Evolutionary conservation across 768 basidiomycete genomes (phyloP), one percentile per base, ranked within the genome.

Genomic region (Leccinellum albellum): DNA sequence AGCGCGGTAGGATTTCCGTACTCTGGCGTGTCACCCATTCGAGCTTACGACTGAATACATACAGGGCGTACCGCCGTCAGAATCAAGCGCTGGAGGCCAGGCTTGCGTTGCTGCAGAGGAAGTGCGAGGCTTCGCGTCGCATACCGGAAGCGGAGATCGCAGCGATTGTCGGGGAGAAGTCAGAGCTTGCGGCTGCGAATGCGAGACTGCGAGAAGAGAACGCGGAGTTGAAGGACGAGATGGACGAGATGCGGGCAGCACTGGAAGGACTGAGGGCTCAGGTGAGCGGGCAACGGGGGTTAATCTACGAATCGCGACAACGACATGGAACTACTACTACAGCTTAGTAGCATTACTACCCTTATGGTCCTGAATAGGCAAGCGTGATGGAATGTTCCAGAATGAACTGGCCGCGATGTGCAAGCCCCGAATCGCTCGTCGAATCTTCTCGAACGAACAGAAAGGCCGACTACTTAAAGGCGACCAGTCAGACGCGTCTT

Each of bases 221-320:
- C 58, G 68, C 69, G 3, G 77, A 78, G 23, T 61, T 85, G 56
- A 67, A 72, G 42, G 82, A 84, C 23, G 82, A 84, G 60, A 70
- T 82, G 40, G 82, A 90, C 59, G 88, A 89, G 63, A 69, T 91
- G 71, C 79, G 78, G 56, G 86, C 83, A 23, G 89, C 87, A 79
- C 76, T 91, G 12, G 88, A 91, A 63, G 64, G 83, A 21, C 68
- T 90, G 64, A 87, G 81, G 61, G 79, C 76, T 49, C 81, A 84
- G 62, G 71, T 80, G 49, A 80, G 75, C 53, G 83, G 83, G 9
- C 72, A 73, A 48, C 73, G 67, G 4, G 76, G 76, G 4, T 62
- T 79, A 42, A 60, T 83, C 21, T 78, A 78, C 50, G 80, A 82
- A 53, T 76, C 80, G 4, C 75, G 79, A 52, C 70, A 75, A 40